Conservation (phyloP, 2,329 filamentous ascomycete genomes). For the Dactylellina parvicollis region DNA sequence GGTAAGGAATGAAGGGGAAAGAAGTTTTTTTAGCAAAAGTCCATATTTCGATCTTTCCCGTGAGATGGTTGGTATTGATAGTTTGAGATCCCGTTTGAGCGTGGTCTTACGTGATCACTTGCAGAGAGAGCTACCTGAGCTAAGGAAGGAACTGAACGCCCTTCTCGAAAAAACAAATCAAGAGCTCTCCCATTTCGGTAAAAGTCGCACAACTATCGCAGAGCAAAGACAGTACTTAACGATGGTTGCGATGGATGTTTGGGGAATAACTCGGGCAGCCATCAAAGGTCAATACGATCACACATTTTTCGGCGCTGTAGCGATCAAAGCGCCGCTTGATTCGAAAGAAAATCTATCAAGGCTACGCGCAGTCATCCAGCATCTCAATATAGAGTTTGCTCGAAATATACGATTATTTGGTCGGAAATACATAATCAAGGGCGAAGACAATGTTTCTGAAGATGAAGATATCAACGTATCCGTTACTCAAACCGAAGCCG, state of each 20-base stretch:
- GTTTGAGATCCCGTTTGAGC: slow-evolving; percentile 17
- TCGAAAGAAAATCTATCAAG: neutral
- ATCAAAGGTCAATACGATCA: slow-evolving; percentile 42
- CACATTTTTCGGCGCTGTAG: slow-evolving; percentile 1
- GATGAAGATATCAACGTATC: neutral
- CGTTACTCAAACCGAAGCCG: neutral
- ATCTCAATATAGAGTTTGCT: slow-evolving; percentile 60
- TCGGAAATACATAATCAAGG: slow-evolving; percentile 7
- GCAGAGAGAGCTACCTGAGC: slow-evolving; percentile 15
- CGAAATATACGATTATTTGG: slow-evolving; percentile 58
- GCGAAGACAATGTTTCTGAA: neutral
- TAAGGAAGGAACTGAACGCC: slow-evolving; percentile 10
- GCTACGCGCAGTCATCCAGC: slow-evolving; percentile 57
- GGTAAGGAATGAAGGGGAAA: slow-evolving; percentile 6
- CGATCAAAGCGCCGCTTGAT: neutral
- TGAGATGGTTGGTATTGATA: slow-evolving; percentile 14
- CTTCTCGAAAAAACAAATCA: slow-evolving; percentile 1
- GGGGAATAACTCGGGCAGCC: slow-evolving; percentile 57
- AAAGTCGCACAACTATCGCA: slow-evolving; percentile 50
- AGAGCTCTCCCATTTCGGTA: neutral
- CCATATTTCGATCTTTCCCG: slow-evolving; percentile 23
- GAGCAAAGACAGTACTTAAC: slow-evolving; percentile 59
- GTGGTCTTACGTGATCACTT: slow-evolving; percentile 6
- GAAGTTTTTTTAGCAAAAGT: slow-evolving; percentile 29
- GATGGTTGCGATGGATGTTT: slow-evolving; percentile 60